Conservation (phyloP, 495 filamentous ascomycete genomes). For the Astrocystis sublimbata region DNA sequence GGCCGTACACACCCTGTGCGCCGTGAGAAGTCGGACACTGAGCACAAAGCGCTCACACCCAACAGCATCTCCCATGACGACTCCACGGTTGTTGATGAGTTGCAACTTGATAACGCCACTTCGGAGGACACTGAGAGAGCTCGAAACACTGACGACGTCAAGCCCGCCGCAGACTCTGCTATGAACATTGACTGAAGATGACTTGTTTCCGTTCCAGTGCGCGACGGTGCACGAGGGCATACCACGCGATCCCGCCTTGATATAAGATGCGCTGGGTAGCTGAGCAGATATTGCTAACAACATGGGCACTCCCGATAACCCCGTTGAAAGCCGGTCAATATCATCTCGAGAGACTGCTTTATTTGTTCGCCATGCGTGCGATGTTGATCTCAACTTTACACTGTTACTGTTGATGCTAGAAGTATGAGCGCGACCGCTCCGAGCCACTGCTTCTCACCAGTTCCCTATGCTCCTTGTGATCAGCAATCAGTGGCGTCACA, state of each 20-base stretch:
- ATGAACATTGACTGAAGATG: constrained; percentile 32
- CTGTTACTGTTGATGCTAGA: not conserved
- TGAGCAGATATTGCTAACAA: not conserved
- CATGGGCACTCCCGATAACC: not conserved
- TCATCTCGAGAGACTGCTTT: not conserved
- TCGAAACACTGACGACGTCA: constrained; percentile 11
- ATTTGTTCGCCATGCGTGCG: not conserved
- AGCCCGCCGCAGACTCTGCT: constrained; percentile 17
- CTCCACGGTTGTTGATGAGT: constrained; percentile 21
- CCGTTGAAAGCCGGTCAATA: not conserved
- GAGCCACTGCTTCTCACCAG: not conserved
- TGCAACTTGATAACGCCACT: constrained; percentile 2
- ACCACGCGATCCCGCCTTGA: not conserved
- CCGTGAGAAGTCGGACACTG: constrained; percentile 5
- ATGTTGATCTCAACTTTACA: not conserved
- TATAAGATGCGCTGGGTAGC: not conserved
- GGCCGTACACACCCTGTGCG: not conserved
- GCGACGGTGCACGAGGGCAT: not conserved
- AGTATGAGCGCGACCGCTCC: not conserved
- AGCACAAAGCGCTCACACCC: constrained; percentile 8
- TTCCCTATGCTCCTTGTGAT: not conserved
- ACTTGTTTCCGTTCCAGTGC: not conserved
- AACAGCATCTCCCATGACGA: constrained; percentile 20
- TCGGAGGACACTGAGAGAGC: constrained; percentile 2
- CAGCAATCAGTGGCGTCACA: not conserved